Evolutionary conservation across 2,329 filamentous ascomycete genomes (phyloP).

Genomic region (Dryadomyces sulphureus): DNA sequence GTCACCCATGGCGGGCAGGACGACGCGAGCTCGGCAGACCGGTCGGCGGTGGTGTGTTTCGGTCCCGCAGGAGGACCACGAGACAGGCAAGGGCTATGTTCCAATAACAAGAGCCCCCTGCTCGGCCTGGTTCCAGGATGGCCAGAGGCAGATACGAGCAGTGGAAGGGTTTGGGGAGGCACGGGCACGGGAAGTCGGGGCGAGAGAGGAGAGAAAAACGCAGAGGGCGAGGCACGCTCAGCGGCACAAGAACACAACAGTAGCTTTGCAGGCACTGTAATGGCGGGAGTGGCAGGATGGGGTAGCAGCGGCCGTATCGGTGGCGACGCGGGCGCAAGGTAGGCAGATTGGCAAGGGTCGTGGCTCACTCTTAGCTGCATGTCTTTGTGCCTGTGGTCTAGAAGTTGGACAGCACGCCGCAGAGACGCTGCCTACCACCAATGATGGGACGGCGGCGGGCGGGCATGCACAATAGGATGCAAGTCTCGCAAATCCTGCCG

Average conservation of each 20-base stretch:
- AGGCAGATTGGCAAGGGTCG: not conserved
- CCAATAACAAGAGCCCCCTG: not conserved
- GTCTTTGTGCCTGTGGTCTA: not conserved
- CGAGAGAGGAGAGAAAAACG: not conserved
- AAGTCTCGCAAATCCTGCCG: not conserved
- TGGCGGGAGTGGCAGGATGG: not conserved
- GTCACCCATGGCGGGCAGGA: slow-evolving; percentile 29
- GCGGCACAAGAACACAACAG: not conserved
- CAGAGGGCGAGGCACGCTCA: not conserved
- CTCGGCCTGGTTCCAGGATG: not conserved
- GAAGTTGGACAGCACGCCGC: not conserved
- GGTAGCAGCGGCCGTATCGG: not conserved
- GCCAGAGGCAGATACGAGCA: not conserved
- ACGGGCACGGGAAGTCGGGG: not conserved
- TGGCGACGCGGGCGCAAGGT: not conserved
- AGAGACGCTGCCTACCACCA: not conserved
- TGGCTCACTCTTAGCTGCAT: not conserved
- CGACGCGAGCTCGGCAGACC: no score
- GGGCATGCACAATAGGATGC: not conserved
- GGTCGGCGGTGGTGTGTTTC: not conserved
- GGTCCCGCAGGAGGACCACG: not conserved
- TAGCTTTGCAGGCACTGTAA: not conserved
- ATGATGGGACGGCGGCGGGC: not conserved
- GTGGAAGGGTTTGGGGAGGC: not conserved
- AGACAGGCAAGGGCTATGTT: not conserved